Conservation (phyloP, 2,329 filamentous ascomycete species). For the Colletotrichum falcatum region DNA sequence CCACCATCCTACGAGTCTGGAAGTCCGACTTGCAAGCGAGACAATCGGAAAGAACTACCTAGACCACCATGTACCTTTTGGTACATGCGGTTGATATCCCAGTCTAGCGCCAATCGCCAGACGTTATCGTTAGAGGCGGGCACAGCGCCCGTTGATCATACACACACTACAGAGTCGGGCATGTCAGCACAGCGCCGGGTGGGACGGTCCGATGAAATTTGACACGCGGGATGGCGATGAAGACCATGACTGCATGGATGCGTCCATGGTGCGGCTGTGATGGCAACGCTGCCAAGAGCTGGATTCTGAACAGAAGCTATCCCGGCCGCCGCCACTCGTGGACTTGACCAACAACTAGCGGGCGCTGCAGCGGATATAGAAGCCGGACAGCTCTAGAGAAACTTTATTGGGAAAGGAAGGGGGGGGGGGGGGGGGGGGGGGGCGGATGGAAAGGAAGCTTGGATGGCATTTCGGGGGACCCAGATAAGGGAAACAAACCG, state of each 20-base stretch:
- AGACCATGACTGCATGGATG: constrained; percentile 19
- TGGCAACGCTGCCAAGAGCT: not conserved
- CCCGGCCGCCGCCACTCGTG: constrained; percentile 1
- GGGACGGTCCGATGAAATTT: constrained; percentile 1
- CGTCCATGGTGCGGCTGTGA: not conserved
- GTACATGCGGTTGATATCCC: constrained; percentile 26
- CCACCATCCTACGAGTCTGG: not conserved
- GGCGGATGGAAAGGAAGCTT: not conserved
- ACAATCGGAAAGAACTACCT: constrained; percentile 15
- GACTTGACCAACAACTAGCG: not conserved
- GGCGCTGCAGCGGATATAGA: not conserved
- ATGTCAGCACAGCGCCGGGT: not conserved
- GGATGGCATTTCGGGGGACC: constrained; percentile 1
- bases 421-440: too few species aligned
- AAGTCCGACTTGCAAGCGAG: constrained; percentile 9
- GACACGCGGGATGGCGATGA: constrained; percentile 6
- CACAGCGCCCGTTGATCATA: constrained; percentile 19
- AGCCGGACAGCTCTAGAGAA: too few species aligned
- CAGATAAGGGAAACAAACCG: not conserved
- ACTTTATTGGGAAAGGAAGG: constrained; percentile 1
- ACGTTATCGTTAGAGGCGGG: not conserved
- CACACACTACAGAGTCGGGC: constrained; percentile 1
- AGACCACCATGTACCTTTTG: constrained; percentile 3
- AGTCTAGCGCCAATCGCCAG: constrained; percentile 11
- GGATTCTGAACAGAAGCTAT: not conserved